phyloP scores from a whole-genome alignment of 768 basidiomycete genomes.

The Calocybe gangraenosa region DNA sequence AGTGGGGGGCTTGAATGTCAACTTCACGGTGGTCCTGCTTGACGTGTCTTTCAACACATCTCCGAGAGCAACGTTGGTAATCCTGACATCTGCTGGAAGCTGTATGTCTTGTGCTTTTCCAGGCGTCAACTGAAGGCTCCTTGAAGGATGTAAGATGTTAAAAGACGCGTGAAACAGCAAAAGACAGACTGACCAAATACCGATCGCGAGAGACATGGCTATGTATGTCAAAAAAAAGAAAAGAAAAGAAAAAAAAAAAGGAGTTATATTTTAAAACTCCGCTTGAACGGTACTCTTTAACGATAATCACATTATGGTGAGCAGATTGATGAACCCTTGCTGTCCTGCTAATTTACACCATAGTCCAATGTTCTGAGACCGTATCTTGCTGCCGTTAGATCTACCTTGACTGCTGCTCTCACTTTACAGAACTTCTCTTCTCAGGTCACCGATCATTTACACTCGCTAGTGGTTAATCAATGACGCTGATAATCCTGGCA shows the following conservation, averaged over 20 bases:
- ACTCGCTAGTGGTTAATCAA: conserved; percentile 4
- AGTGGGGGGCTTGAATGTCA: conserved; percentile 45
- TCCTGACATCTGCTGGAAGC: conserved; percentile 64
- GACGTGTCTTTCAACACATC: conserved; percentile 61
- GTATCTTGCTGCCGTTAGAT: conserved; percentile 93
- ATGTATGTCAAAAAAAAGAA: conserved; percentile 2
- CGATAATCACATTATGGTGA: conserved; percentile 41
- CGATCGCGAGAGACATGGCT: conserved; percentile 57
- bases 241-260: conserved; percentile 13
- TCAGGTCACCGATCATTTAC: conserved; percentile 51
- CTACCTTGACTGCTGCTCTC: conserved; percentile 94
- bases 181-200: conserved; percentile 70
- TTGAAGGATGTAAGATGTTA: conserved; percentile 22
- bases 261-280: conserved; percentile 40
- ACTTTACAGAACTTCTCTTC: conserved; percentile 98
- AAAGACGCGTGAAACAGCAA: conserved; percentile 25
- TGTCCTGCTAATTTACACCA: conserved; percentile 3
- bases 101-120: conserved; percentile 53
- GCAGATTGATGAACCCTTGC: conserved; percentile 15
- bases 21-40: conserved; percentile 64
- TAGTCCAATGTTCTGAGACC: conserved; percentile 95
- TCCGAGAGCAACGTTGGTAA: conserved; percentile 82
- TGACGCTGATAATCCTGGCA: conserved; percentile 28
- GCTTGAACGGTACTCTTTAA: conserved; percentile 21
- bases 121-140: conserved; percentile 60